phyloP scores from a whole-genome alignment of 2,329 filamentous ascomycete genomes.

The Lasiodiplodia sp. region DNA sequence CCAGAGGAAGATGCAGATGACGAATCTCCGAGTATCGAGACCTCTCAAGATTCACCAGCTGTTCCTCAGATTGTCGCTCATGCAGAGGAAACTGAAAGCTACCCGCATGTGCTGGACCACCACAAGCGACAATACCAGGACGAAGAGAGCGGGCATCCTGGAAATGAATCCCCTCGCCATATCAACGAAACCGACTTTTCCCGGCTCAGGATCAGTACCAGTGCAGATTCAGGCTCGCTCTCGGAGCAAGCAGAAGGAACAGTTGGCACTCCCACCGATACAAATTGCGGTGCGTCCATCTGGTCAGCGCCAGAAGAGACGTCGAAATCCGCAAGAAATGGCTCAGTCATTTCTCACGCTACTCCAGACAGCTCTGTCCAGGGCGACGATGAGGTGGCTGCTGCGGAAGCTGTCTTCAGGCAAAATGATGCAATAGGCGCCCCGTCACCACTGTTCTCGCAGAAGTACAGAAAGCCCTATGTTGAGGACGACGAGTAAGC shows the following conservation, averaged over 20 bases:
- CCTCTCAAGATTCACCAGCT: neutral
- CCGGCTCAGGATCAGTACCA: neutral
- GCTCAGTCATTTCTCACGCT: neutral
- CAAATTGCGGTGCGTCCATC: constrained; percentile 11
- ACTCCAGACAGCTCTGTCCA: constrained; percentile 22
- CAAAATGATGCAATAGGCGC: constrained; percentile 12
- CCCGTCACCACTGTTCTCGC: neutral
- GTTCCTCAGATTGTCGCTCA: neutral
- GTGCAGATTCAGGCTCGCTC: neutral
- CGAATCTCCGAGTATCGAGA: neutral
- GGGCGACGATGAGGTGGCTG: constrained; percentile 11
- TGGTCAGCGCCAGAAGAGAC: constrained; percentile 16
- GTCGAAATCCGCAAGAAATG: neutral
- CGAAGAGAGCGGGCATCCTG: neutral
- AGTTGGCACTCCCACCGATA: constrained; percentile 15
- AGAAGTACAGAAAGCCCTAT: constrained; percentile 15
- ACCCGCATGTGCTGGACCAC: neutral
- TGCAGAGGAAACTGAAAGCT: neutral
- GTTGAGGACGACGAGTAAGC: constrained; percentile 14
- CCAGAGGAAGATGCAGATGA: neutral
- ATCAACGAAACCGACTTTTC: neutral
- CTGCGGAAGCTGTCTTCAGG: constrained; percentile 2
- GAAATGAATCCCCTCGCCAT: neutral
- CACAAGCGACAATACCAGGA: neutral
- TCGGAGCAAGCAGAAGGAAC: neutral